phyloP scores from a whole-genome alignment of 106 monocot genomes.

The Dactylorhiza incarnata region DNA sequence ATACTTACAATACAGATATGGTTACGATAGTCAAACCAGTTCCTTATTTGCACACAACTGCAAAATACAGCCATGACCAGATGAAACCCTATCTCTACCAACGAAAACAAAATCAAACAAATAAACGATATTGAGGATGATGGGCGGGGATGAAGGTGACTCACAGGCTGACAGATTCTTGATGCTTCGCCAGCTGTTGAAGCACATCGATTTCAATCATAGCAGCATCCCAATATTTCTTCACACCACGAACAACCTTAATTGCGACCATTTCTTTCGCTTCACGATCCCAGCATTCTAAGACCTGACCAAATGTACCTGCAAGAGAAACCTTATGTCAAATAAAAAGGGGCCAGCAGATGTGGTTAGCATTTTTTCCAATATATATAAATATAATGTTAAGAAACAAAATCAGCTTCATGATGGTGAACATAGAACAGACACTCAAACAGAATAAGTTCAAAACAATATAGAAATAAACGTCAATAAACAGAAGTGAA shows the following conservation, averaged over 20 bases:
- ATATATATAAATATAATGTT: not conserved
- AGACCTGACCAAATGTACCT: conserved; percentile 96
- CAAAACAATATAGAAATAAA: not conserved
- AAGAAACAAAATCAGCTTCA: not conserved
- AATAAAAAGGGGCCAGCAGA: too few species aligned
- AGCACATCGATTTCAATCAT: conserved; percentile 94
- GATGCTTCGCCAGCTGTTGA: conserved; percentile 59
- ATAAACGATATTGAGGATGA: not conserved
- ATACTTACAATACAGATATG: conserved; percentile 99
- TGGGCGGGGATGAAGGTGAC: conserved; percentile 7
- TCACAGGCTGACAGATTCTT: conserved; percentile 41
- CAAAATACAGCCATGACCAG: conserved; percentile 53
- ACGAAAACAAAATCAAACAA: conserved; percentile 4
- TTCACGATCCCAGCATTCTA: conserved; percentile 96
- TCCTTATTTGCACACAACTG: conserved; percentile 99
- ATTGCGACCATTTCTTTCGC: conserved; percentile 96
- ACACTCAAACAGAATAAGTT: not conserved
- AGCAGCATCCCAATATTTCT: conserved; percentile 89
- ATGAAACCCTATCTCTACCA: conserved; percentile 23
- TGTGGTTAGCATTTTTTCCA: too few species aligned
- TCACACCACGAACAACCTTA: conserved; percentile 72
- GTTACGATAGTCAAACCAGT: conserved; percentile 99
- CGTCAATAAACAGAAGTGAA: not conserved
- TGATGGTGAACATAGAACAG: not conserved
- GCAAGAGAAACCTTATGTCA: not conserved